Evolutionary conservation across 225 moss, liverwort and hornwort species (phyloP).

Genomic region (Takakia lepidozioides): DNA sequence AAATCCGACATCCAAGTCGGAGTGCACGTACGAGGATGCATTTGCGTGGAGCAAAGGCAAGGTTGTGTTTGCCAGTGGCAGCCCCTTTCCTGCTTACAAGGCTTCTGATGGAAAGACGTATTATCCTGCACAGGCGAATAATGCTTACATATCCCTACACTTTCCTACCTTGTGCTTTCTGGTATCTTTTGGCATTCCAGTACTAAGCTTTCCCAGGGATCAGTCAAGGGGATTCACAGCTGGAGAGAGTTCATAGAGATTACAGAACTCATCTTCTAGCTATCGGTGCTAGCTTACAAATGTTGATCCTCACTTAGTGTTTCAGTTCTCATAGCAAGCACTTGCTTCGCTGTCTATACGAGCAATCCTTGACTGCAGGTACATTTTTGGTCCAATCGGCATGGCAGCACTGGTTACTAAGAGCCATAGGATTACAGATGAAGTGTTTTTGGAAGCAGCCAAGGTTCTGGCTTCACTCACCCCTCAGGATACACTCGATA

Average conservation of each 20-base stretch:
- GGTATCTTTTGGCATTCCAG: no score
- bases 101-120: conserved; percentile 56
- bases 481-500: no score
- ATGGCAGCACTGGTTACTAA: conserved; percentile 69
- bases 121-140: conserved; percentile 71
- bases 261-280: no score
- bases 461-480: no score
- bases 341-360: no score
- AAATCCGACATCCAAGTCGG: conserved; percentile 80
- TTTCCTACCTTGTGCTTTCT: not conserved
- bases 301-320: conserved; percentile 7
- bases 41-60: conserved; percentile 73
- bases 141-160: not conserved
- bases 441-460: conserved; percentile 88
- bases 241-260: no score
- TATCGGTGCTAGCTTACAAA: no score
- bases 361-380: conserved; percentile 85
- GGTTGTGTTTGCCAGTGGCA: conserved; percentile 91
- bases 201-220: no score
- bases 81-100: conserved; percentile 73
- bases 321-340: no score
- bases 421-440: conserved; percentile 67
- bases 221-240: no score
- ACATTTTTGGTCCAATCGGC: conserved; percentile 84
- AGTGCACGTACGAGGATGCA: conserved; percentile 95